A percentile compares a stretch with the other conserved stretches of the same genome.
phyloP scores from a whole-genome alignment of 2,329 filamentous ascomycete species.

The Thielaviopsis populi region DNA sequence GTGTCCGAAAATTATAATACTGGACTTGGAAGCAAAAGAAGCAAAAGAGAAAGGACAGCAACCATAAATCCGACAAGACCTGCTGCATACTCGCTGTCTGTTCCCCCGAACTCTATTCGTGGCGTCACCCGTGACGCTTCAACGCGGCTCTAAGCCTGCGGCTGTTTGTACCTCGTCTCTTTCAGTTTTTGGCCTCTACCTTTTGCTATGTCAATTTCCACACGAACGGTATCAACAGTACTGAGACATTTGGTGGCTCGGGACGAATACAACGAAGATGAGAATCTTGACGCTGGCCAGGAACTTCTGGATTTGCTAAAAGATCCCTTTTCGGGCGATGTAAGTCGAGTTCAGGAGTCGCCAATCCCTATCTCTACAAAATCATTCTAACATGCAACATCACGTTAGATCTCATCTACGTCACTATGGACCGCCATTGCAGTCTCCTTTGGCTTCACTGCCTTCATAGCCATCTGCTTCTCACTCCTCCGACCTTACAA shows the following conservation, averaged over 20 bases:
- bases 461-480: slow-evolving; percentile 63
- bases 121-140: slow-evolving; percentile 3
- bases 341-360: slow-evolving; percentile 22
- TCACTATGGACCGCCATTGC: slow-evolving; percentile 67
- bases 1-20: too few species aligned
- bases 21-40: too few species aligned
- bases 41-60: neutral
- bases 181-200: neutral
- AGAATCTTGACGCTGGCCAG: slow-evolving; percentile 24
- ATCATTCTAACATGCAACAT: neutral
- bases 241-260: slow-evolving; percentile 8
- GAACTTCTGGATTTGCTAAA: slow-evolving; percentile 35
- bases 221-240: neutral
- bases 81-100: neutral
- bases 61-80: neutral
- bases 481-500: slow-evolving; percentile 84
- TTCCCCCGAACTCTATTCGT: neutral
- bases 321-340: slow-evolving; percentile 36
- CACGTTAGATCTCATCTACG: slow-evolving; percentile 21
- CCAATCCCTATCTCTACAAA: neutral
- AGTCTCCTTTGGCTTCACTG: slow-evolving; percentile 62
- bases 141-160: neutral
- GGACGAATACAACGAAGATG: neutral
- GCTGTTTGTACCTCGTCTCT: neutral
- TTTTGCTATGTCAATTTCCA: neutral